Evolutionary conservation across 2,329 filamentous ascomycete genomes (phyloP).

Genomic region (Corinectria fuckeliana): DNA sequence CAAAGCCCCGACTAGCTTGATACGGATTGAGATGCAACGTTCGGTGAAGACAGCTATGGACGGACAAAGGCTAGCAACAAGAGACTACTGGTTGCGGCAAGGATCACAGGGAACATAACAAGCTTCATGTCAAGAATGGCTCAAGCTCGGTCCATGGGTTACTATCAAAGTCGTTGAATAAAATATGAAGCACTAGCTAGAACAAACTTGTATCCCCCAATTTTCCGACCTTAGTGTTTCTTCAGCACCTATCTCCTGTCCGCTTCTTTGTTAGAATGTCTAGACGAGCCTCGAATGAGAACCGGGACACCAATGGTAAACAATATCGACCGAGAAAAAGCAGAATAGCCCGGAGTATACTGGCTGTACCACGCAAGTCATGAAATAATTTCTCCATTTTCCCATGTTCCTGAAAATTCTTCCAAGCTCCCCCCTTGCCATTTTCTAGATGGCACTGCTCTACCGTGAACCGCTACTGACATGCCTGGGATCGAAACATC

Average conservation of each 20-base stretch:
- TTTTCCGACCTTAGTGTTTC: not conserved
- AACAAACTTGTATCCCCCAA: not conserved
- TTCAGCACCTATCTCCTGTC: not conserved
- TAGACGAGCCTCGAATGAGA: not conserved
- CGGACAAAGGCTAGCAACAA: no score
- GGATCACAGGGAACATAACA: no score
- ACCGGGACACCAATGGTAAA: not conserved
- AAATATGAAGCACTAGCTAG: not conserved
- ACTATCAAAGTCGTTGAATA: no score
- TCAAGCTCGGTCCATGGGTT: not conserved
- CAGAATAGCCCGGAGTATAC: constrained; percentile 23
- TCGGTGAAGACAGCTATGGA: not conserved
- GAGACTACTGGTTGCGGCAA: not conserved
- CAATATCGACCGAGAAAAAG: not conserved
- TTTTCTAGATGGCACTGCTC: not conserved
- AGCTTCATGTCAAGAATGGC: no score
- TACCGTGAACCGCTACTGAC: not conserved
- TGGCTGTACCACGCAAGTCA: constrained; percentile 29
- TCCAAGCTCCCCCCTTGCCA: constrained; percentile 17
- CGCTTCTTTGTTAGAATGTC: not conserved
- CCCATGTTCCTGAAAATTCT: constrained; percentile 50
- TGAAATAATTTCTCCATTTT: constrained; percentile 46
- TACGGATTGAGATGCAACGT: not conserved
- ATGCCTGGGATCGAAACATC: constrained; percentile 44
- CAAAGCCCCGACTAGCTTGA: not conserved